Base-by-base conservation (phyloP, 2,329 filamentous ascomycete genomes). In the Cytospora leucostoma region DNA sequence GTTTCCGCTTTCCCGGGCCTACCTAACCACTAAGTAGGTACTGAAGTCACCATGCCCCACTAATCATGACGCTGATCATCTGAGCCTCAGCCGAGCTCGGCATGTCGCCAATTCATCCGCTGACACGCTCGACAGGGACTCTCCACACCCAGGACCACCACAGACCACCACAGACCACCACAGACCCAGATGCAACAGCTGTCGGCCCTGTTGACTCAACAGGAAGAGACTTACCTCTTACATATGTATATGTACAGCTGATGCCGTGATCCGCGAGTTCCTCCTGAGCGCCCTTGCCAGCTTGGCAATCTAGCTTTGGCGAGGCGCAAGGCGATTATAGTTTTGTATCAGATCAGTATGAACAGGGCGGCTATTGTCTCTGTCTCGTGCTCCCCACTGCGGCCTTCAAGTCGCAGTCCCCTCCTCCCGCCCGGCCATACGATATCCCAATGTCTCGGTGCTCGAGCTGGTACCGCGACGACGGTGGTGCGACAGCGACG, bases 31-130 rank as follows among this genome's bases (percentile, higher is more conserved):
- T 54, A 3, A 40, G 54, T 38, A 44, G 58, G 58, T n/a, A n/a
- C n/a, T n/a, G n/a, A n/a, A n/a, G n/a, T n/a, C n/a, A n/a, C n/a
- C n/a, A n/a, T n/a, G n/a, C n/a, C n/a, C n/a, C 63, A 65, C 63
- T 65, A 58, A 51, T 13, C 47, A 60, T 59, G 55, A 65, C 55
- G 63, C 54, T 49, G 63, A 65, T 65, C 63, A 59, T 58, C 59
- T 61, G 38, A 50, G 40, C 59, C 59, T 63, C 50, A 63, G 56
- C 62, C 59, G 57, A 64, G 35, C 40, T 49, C 32, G 53, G 21
- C 32, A 21, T 56, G 19, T 40, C 21, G 19, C 37, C 38, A 34
- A 11, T 35, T n/a, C 21, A 40, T 21, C 35, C 52, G 11, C 33
- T 55, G 51, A 34, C 51, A 38, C 51, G 49, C 58, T 50, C 55